These are phyloP conservation scores for Pseudocercospora pini-densiflorae DNA, from an alignment of 2,329 filamentous ascomycete genomes.

Conservation along the genomic window DNA sequence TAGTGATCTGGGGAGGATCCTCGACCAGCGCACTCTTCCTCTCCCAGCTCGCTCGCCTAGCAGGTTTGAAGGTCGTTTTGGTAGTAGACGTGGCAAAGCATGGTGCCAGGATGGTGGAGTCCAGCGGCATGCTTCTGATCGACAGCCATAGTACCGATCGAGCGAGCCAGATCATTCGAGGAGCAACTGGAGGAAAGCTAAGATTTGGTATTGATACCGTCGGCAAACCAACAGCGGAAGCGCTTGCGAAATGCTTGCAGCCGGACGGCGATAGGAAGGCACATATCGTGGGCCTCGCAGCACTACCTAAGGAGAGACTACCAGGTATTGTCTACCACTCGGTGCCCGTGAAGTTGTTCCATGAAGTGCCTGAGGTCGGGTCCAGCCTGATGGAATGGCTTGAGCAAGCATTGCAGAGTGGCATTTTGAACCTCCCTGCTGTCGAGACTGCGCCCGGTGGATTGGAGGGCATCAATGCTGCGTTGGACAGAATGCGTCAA, in stretches of 20 bases:
- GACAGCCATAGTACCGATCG: slow-evolving; percentile 26
- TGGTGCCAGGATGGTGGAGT: slow-evolving; percentile 24
- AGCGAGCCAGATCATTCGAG: slow-evolving; percentile 24
- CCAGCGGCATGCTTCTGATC: slow-evolving; percentile 22
- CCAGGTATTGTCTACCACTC: slow-evolving; percentile 60
- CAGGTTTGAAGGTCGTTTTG: slow-evolving; percentile 48
- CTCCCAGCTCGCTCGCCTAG: slow-evolving; percentile 45
- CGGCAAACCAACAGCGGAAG: slow-evolving; percentile 25
- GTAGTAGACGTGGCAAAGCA: slow-evolving; percentile 52
- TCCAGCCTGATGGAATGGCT: slow-evolving; percentile 25
- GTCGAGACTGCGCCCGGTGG: slow-evolving; percentile 23
- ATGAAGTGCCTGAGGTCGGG: slow-evolving; percentile 50
- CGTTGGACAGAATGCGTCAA: slow-evolving; percentile 25
- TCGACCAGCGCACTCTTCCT: slow-evolving; percentile 50
- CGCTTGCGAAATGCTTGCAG: slow-evolving; percentile 20
- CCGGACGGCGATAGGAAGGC: slow-evolving; percentile 12
- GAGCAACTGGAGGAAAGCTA: slow-evolving; percentile 15
- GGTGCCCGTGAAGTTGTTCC: slow-evolving; percentile 75
- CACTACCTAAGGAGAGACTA: slow-evolving; percentile 62
- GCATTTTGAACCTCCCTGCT: slow-evolving; percentile 15
- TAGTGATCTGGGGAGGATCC: slow-evolving; percentile 49
- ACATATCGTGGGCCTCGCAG: slow-evolving; percentile 68
- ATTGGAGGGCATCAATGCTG: slow-evolving; percentile 24
- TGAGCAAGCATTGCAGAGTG: slow-evolving; percentile 21
- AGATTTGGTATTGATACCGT: slow-evolving; percentile 29